Evolutionary conservation across 2,329 filamentous ascomycete genomes (phyloP).

Genomic region (Thyridium curvatum): DNA sequence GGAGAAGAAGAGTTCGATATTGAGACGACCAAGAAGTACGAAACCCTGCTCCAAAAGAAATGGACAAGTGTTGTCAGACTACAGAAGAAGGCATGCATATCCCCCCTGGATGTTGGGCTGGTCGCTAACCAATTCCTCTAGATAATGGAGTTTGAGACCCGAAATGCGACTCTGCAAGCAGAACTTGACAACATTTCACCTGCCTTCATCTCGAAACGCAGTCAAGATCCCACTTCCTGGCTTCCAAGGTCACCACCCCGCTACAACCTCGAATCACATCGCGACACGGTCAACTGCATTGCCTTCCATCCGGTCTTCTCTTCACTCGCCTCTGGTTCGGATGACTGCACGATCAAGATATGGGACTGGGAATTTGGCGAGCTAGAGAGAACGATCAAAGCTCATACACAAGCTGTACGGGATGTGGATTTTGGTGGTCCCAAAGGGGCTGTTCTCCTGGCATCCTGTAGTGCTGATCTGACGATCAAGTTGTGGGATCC

Average conservation of each 20-base stretch:
- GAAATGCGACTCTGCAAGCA: slow-evolving; percentile 64
- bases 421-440: slow-evolving; percentile 90
- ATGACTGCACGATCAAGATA: slow-evolving; percentile 91
- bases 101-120: slow-evolving; percentile 6
- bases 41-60: slow-evolving; percentile 92
- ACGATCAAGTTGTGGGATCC: slow-evolving; percentile 97
- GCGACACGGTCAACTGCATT: slow-evolving; percentile 74
- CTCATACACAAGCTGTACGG: slow-evolving; percentile 81
- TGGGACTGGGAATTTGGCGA: slow-evolving; percentile 97
- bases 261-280: slow-evolving; percentile 78
- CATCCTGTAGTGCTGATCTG: slow-evolving; percentile 78
- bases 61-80: slow-evolving; percentile 93
- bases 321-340: slow-evolving; percentile 81
- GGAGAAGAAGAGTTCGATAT: slow-evolving; percentile 67
- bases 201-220: slow-evolving; percentile 66
- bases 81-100: slow-evolving; percentile 75
- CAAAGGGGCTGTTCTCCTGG: slow-evolving; percentile 69
- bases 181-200: slow-evolving; percentile 82
- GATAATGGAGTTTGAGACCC: slow-evolving; percentile 90
- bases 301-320: slow-evolving; percentile 92
- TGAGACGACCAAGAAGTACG: slow-evolving; percentile 85
- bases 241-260: slow-evolving; percentile 76
- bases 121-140: slow-evolving; percentile 25
- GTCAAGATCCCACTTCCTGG: slow-evolving; percentile 81
- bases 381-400: slow-evolving; percentile 83